A percentile compares a stretch with the other conserved stretches of the same genome.
Conservation (phyloP, 2,329 filamentous ascomycete genomes). For the Diaporthe australafricana region DNA sequence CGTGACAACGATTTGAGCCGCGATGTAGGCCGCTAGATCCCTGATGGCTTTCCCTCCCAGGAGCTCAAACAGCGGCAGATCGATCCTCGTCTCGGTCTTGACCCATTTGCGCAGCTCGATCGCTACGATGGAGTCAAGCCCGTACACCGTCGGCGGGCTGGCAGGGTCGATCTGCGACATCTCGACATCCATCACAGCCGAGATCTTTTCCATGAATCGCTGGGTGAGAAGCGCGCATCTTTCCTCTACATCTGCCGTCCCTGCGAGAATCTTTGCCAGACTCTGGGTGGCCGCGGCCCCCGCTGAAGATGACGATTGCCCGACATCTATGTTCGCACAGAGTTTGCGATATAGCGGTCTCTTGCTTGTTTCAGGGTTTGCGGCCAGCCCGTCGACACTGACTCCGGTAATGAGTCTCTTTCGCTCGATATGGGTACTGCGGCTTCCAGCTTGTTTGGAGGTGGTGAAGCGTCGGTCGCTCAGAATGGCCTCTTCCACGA, state of each 20-base stretch:
- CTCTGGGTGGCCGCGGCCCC: slow-evolving; percentile 2
- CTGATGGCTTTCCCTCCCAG: background rate
- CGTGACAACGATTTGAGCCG: background rate
- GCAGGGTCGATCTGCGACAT: slow-evolving; percentile 1
- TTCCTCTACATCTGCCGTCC: background rate
- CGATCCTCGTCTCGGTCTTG: slow-evolving; percentile 12
- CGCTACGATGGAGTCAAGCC: slow-evolving; percentile 22
- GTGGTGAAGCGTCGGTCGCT: background rate
- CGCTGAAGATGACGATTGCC: background rate
- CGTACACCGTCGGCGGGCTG: slow-evolving; percentile 10
- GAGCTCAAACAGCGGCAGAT: slow-evolving; percentile 6
- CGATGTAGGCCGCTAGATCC: background rate
- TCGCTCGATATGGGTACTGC: background rate
- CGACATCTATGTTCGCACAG: background rate
- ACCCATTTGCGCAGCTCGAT: slow-evolving; percentile 27
- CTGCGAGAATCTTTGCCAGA: background rate
- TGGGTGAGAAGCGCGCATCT: background rate
- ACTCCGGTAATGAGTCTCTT: slow-evolving; percentile 11
- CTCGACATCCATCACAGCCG: slow-evolving; percentile 14
- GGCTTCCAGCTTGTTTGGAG: background rate
- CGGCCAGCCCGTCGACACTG: background rate
- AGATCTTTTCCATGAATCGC: slow-evolving; percentile 14
- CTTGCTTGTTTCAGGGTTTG: background rate
- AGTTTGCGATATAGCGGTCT: slow-evolving; percentile 9
- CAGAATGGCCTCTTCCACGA: slow-evolving; percentile 12